A percentile compares a stretch with the other conserved stretches of the same genome.
phyloP scores from a whole-genome alignment of 768 basidiomycete genomes.

The Tubosaeta sp. region DNA sequence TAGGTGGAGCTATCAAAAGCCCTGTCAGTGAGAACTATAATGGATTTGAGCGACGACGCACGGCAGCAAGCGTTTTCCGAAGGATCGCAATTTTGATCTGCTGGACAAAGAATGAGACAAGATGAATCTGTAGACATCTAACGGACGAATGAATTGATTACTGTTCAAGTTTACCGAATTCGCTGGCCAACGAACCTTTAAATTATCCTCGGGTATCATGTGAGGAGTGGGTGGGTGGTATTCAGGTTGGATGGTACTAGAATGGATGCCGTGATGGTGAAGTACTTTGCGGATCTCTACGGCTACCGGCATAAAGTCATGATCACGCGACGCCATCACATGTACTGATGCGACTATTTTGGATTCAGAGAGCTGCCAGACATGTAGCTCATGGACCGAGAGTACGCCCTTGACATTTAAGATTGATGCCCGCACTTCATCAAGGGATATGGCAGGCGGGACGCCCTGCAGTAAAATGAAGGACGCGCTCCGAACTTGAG shows the following conservation, averaged over 20 bases:
- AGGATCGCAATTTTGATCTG: slow-evolving; percentile 64
- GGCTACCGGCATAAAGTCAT: slow-evolving; percentile 91
- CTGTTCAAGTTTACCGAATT: not conserved
- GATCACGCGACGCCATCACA: slow-evolving; percentile 73
- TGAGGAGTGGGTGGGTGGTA: slow-evolving; percentile 43
- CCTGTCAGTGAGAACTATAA: slow-evolving; percentile 1
- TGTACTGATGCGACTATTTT: slow-evolving; percentile 97
- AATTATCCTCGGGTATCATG: slow-evolving; percentile 40
- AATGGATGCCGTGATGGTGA: slow-evolving; percentile 92
- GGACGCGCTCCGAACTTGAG: slow-evolving; percentile 77
- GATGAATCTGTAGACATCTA: slow-evolving; percentile 51
- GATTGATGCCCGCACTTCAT: slow-evolving; percentile 83
- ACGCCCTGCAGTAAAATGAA: slow-evolving; percentile 96
- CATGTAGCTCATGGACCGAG: slow-evolving; percentile 88
- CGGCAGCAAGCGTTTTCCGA: slow-evolving; percentile 76
- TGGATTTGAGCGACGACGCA: slow-evolving; percentile 37
- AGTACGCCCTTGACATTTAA: slow-evolving; percentile 76
- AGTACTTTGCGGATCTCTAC: slow-evolving; percentile 78
- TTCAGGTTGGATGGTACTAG: slow-evolving; percentile 92
- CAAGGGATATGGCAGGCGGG: slow-evolving; percentile 82
- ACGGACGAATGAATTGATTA: slow-evolving; percentile 3
- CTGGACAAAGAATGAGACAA: slow-evolving; percentile 71
- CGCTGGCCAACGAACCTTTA: slow-evolving; percentile 39
- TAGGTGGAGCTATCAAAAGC: slow-evolving; percentile 40
- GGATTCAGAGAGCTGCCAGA: slow-evolving; percentile 95